These are phyloP conservation scores for Suhomyces emberorum DNA, from an alignment of 805 yeast species.

Conservation along the genomic window DNA sequence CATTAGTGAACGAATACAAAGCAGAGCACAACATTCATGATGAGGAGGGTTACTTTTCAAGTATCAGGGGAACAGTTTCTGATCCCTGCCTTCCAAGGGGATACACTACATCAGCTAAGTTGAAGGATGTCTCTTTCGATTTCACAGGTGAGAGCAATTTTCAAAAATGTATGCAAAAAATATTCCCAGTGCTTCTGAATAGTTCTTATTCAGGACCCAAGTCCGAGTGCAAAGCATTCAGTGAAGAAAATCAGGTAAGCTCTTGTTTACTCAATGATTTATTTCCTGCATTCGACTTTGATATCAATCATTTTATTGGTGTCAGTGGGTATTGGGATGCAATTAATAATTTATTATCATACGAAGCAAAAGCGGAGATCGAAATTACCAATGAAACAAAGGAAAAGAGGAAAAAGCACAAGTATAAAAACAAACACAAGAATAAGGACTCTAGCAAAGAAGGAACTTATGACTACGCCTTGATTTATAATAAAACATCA, in stretches of 20 bases:
- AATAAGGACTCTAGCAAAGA: background rate
- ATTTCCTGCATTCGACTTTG: constrained; percentile 57
- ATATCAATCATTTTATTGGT: constrained; percentile 55
- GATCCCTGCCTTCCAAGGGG: constrained; percentile 63
- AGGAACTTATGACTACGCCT: constrained; percentile 42
- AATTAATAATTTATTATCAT: constrained; percentile 43
- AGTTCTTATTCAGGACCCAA: constrained; percentile 21
- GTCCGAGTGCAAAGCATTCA: constrained; percentile 30
- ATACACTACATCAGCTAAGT: constrained; percentile 22
- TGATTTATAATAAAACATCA: constrained; percentile 42
- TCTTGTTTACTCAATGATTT: constrained; percentile 52
- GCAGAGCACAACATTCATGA: constrained; percentile 14
- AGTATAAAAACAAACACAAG: background rate
- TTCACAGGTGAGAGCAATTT: constrained; percentile 55
- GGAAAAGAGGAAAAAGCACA: constrained; percentile 1
- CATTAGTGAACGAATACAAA: constrained; percentile 24
- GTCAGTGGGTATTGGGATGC: constrained; percentile 70
- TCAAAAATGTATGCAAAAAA: constrained; percentile 42
- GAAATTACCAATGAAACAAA: background rate
- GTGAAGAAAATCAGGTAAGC: constrained; percentile 29
- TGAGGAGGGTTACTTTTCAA: constrained; percentile 10
- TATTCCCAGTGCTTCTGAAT: constrained; percentile 45
- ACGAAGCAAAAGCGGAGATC: constrained; percentile 15
- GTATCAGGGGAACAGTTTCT: constrained; percentile 26
- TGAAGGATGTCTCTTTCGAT: constrained; percentile 27